A percentile compares a stretch with the other conserved stretches of the same genome.
Conservation (phyloP, 225 moss, liverwort and hornwort species). For the Rhytidiadelphus loreus region DNA sequence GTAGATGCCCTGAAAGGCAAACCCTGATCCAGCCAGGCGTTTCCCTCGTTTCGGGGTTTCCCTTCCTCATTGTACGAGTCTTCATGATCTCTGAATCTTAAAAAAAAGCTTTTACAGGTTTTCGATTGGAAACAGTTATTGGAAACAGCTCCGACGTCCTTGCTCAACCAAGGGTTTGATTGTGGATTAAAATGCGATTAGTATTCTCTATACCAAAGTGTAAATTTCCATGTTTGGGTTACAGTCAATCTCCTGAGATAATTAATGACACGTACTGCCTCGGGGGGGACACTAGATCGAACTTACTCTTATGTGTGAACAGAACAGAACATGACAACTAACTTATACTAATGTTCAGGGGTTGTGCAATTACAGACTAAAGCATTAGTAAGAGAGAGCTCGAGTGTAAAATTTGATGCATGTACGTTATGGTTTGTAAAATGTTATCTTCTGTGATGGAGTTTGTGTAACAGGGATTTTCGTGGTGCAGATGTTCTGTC, state of each 20-base stretch:
- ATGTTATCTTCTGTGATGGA: background rate
- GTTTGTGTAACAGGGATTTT: background rate
- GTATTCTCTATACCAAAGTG: background rate
- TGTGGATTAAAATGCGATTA: background rate
- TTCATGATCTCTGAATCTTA: background rate
- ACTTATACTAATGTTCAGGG: background rate
- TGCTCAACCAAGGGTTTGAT: background rate
- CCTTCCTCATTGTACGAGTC: background rate
- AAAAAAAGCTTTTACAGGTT: background rate
- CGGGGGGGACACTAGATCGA: background rate
- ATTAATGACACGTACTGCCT: background rate
- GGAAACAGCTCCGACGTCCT: background rate
- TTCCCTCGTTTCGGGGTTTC: background rate
- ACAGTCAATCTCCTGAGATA: background rate
- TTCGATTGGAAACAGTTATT: background rate
- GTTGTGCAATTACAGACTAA: background rate
- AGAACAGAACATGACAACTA: background rate
- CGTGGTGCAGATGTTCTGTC: constrained; percentile 30
- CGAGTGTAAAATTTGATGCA: background rate
- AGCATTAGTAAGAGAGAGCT: background rate
- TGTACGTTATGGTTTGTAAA: background rate
- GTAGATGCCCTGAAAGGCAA: background rate
- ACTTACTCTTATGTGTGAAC: background rate
- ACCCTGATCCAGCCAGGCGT: background rate
- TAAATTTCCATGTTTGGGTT: background rate